These are phyloP conservation scores for Yamadazyma jaroonii DNA, from an alignment of 1,139 yeast species.

Conservation along the genomic window DNA sequence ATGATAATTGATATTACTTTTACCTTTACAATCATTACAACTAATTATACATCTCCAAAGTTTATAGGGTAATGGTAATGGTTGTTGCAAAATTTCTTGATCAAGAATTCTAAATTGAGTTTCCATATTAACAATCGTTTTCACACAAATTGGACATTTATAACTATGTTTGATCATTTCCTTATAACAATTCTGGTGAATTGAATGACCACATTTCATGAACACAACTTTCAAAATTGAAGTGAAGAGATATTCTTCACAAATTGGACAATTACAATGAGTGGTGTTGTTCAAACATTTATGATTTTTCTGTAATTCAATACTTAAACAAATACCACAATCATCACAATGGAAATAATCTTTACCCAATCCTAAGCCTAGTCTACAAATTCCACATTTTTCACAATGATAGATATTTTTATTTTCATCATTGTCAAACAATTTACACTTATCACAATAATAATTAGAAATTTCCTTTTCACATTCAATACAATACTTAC, in stretches of 20 bases:
- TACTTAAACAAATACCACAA: constrained; percentile 88
- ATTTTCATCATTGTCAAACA: constrained; percentile 78
- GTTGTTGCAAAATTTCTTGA: constrained; percentile 73
- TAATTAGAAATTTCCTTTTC: constrained; percentile 67
- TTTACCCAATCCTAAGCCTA: constrained; percentile 83
- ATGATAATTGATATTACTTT: constrained; percentile 74
- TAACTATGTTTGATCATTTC: constrained; percentile 78
- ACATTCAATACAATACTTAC: constrained; percentile 67
- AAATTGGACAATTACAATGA: constrained; percentile 89
- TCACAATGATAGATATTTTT: constrained; percentile 90
- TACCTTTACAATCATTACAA: constrained; percentile 90
- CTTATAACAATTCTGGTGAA: constrained; percentile 80
- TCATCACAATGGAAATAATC: constrained; percentile 89
- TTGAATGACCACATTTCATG: constrained; percentile 94
- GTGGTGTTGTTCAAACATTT: constrained; percentile 84
- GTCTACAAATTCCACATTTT: constrained; percentile 87
- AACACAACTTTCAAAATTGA: constrained; percentile 84
- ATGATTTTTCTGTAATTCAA: constrained; percentile 74
- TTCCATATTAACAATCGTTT: constrained; percentile 82
- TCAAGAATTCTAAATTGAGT: constrained; percentile 84
- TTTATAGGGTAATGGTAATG: constrained; percentile 76
- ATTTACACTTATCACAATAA: constrained; percentile 72
- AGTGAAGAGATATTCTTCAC: constrained; percentile 87
- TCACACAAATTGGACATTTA: constrained; percentile 88
- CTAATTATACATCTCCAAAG: constrained; percentile 74